These are phyloP conservation scores for Paecilomyces formosus DNA, from an alignment of 2,329 filamentous ascomycete genomes.

Conservation along the genomic window DNA sequence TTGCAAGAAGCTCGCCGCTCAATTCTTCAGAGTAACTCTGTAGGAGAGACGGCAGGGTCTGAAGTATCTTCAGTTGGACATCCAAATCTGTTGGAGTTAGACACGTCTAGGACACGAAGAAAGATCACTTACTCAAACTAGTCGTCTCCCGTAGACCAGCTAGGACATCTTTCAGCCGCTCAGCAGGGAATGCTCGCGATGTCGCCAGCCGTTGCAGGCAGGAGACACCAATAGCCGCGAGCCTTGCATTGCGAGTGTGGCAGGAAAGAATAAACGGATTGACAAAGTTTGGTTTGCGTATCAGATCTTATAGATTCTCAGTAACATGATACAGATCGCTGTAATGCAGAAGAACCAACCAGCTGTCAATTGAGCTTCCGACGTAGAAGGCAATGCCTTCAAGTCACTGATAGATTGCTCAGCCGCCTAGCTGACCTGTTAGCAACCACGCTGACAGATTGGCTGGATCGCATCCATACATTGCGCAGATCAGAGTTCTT, in stretches of 20 bases:
- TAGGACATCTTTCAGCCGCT: conserved; percentile 76
- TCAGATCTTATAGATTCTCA: conserved; percentile 58
- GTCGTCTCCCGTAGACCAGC: conserved; percentile 82
- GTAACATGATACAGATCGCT: conserved; percentile 7
- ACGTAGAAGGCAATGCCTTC: conserved; percentile 64
- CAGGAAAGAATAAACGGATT: conserved; percentile 94
- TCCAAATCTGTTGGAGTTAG: conserved; percentile 53
- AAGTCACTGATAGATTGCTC: conserved; percentile 91
- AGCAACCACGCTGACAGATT: conserved; percentile 9
- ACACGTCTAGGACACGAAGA: conserved; percentile 14
- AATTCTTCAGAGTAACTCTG: conserved; percentile 84
- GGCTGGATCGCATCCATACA: conserved; percentile 27
- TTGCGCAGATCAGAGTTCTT: conserved; percentile 86
- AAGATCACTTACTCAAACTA: conserved; percentile 49
- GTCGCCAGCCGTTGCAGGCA: conserved; percentile 86
- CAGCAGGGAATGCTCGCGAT: conserved; percentile 67
- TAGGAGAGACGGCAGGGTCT: conserved; percentile 79
- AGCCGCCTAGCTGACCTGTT: conserved; percentile 56
- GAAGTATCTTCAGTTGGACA: conserved; percentile 91
- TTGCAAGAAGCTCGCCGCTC: conserved; percentile 71
- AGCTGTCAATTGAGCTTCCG: conserved; percentile 67
- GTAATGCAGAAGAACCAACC: conserved; percentile 39
- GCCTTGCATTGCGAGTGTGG: conserved; percentile 80
- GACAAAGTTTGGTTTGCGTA: conserved; percentile 72
- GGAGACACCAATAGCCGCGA: conserved; percentile 77